A percentile compares a stretch with the other conserved stretches of the same genome.
Evolutionary conservation across 179 eudicot genomes (phyloP).

Genomic region (Sideroxylon spinosum): DNA sequence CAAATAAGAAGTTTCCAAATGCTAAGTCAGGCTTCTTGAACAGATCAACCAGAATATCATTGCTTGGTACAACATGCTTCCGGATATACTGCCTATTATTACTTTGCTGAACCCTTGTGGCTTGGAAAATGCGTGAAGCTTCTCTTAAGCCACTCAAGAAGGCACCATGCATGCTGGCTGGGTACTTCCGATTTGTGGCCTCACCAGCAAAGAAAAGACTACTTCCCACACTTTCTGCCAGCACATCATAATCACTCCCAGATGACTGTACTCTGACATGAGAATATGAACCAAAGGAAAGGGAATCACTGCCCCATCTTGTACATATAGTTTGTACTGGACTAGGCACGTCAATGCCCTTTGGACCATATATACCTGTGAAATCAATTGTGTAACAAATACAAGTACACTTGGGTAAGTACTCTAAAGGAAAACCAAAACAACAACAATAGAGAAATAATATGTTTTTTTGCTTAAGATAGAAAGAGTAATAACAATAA

Average conservation of each 20-base stretch:
- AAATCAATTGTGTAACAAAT: conserved; percentile 16
- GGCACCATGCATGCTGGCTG: conserved; percentile 97
- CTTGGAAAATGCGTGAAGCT: conserved; percentile 61
- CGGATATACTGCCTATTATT: conserved; percentile 36
- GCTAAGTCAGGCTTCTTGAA: conserved; percentile 74
- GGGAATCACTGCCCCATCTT: conserved; percentile 86
- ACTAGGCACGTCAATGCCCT: conserved; percentile 76
- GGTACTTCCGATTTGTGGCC: conserved; percentile 76
- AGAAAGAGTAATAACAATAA: neutral
- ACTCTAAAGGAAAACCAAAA: neutral
- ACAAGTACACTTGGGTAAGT: conserved; percentile 5
- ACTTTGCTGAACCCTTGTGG: conserved; percentile 33
- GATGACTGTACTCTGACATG: conserved; percentile 76
- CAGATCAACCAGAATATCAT: conserved; percentile 44
- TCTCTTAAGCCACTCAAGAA: conserved; percentile 85
- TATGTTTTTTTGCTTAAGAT: no score
- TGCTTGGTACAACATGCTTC: conserved; percentile 39
- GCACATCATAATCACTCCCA: conserved; percentile 74
- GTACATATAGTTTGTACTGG: conserved; percentile 84
- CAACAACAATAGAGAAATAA: neutral
- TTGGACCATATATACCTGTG: conserved; percentile 77
- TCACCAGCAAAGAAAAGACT: conserved; percentile 88
- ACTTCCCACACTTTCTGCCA: conserved; percentile 68
- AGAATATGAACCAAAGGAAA: conserved; percentile 87
- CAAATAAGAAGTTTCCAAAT: conserved; percentile 55